Evolutionary conservation across 371 early-diverging fungal genomes (phyloP).

Genomic region (Massospora cicadina): DNA sequence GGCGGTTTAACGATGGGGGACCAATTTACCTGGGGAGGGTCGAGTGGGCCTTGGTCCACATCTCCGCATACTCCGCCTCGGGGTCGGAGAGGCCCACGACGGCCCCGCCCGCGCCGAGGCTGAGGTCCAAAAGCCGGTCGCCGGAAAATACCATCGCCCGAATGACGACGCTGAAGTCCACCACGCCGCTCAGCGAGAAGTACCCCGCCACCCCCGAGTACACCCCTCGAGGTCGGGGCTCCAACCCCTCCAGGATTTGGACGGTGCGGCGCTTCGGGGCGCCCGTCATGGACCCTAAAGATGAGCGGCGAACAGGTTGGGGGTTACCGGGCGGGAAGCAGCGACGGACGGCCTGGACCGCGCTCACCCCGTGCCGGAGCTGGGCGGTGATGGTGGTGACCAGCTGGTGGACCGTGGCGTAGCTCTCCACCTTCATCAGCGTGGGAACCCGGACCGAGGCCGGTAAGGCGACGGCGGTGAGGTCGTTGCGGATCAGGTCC

Average conservation of each 20-base stretch:
- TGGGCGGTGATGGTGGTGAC: constrained; percentile 68
- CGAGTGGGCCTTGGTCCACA: constrained; percentile 36
- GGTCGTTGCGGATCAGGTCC: constrained; percentile 87
- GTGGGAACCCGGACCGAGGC: constrained; percentile 56
- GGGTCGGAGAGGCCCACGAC: constrained; percentile 71
- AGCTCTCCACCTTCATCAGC: constrained; percentile 79
- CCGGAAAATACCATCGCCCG: constrained; percentile 37
- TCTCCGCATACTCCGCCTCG: constrained; percentile 72
- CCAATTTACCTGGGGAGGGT: constrained; percentile 36
- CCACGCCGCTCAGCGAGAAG: constrained; percentile 36
- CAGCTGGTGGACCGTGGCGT: constrained; percentile 82
- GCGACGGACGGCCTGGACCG: constrained; percentile 49
- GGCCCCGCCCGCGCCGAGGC: constrained; percentile 90
- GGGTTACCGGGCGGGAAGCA: constrained; percentile 74
- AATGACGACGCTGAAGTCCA: constrained; percentile 69
- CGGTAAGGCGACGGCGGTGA: constrained; percentile 48
- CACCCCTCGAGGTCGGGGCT: constrained; percentile 52
- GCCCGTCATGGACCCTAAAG: constrained; percentile 86
- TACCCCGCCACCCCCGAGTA: constrained; percentile 89
- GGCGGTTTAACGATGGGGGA: not conserved
- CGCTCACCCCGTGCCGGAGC: constrained; percentile 33
- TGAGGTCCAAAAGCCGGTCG: constrained; percentile 20
- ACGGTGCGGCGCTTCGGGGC: constrained; percentile 85
- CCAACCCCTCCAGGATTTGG: constrained; percentile 58
- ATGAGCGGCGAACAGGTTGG: not conserved